phyloP scores from a whole-genome alignment of 805 yeast species.

The Pichia pseudocactophila region DNA sequence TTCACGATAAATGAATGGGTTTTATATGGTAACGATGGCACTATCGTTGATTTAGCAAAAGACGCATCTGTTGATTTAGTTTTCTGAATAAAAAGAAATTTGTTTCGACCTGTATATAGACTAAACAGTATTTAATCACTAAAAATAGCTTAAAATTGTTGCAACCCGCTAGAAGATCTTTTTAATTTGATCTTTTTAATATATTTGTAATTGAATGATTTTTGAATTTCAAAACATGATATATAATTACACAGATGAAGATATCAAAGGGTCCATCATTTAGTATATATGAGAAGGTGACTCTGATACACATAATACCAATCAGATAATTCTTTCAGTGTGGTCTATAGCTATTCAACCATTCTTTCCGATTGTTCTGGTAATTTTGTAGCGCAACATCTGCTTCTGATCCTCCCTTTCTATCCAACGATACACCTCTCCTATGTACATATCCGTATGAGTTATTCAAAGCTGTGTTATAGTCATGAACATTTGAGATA shows the following conservation, averaged over 20 bases:
- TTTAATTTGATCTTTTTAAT: no score
- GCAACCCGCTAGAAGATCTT: no score
- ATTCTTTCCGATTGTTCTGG: slow-evolving; percentile 33
- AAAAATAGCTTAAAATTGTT: neutral
- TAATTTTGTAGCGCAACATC: slow-evolving; percentile 35
- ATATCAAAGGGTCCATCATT: neutral
- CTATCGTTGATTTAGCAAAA: slow-evolving; percentile 35
- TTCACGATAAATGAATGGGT: slow-evolving; percentile 60
- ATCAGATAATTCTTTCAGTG: neutral
- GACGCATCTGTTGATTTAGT: slow-evolving; percentile 33
- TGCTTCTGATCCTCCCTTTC: slow-evolving; percentile 2
- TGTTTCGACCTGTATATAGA: neutral
- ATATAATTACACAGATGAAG: neutral
- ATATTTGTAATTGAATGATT: no score
- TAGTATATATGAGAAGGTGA: neutral
- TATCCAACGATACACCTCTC: slow-evolving; percentile 6
- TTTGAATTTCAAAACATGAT: no score
- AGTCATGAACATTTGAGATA: neutral
- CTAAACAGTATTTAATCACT: neutral
- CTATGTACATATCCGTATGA: slow-evolving; percentile 2
- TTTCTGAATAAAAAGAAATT: neutral
- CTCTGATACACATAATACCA: no score
- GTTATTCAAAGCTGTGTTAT: neutral
- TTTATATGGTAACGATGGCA: slow-evolving; percentile 38
- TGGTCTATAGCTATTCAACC: slow-evolving; percentile 28